Evolutionary conservation across 2,329 filamentous ascomycete species (phyloP).

Genomic region (Trichoderma oligosporum): DNA sequence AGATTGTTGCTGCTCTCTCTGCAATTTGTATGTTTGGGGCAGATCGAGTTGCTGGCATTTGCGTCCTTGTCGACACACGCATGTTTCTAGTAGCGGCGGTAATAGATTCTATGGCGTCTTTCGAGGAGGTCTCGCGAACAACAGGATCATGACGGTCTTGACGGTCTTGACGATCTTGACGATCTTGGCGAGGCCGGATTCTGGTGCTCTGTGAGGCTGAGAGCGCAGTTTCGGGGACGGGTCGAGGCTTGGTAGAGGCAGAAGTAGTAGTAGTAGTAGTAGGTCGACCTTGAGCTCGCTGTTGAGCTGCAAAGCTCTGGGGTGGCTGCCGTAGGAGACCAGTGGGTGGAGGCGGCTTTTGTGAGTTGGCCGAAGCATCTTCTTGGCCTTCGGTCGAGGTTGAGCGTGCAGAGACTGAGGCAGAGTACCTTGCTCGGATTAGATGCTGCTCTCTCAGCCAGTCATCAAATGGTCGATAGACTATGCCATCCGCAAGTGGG

Average conservation of each 20-base stretch:
- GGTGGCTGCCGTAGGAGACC: slow-evolving; percentile 52
- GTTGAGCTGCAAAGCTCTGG: slow-evolving; percentile 65
- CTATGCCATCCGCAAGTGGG: slow-evolving; percentile 57
- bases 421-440: slow-evolving; percentile 32
- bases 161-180: neutral
- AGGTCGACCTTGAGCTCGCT: slow-evolving; percentile 55
- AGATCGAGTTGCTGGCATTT: slow-evolving; percentile 29
- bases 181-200: slow-evolving; percentile 29
- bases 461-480: slow-evolving; percentile 63
- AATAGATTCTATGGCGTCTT: slow-evolving; percentile 25
- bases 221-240: slow-evolving; percentile 25
- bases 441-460: slow-evolving; percentile 53
- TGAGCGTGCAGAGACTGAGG: slow-evolving; percentile 30
- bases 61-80: slow-evolving; percentile 29
- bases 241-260: slow-evolving; percentile 27
- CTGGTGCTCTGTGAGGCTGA: slow-evolving; percentile 33
- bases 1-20: slow-evolving; percentile 31
- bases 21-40: slow-evolving; percentile 28
- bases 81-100: slow-evolving; percentile 26
- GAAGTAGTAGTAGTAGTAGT: slow-evolving; percentile 25
- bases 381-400: slow-evolving; percentile 29
- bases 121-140: slow-evolving; percentile 17
- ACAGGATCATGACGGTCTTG: neutral
- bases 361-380: slow-evolving; percentile 34
- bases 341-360: slow-evolving; percentile 32